These are phyloP conservation scores for Lepidium didymum DNA, from an alignment of 345 rosid genomes.

Conservation along the genomic window DNA sequence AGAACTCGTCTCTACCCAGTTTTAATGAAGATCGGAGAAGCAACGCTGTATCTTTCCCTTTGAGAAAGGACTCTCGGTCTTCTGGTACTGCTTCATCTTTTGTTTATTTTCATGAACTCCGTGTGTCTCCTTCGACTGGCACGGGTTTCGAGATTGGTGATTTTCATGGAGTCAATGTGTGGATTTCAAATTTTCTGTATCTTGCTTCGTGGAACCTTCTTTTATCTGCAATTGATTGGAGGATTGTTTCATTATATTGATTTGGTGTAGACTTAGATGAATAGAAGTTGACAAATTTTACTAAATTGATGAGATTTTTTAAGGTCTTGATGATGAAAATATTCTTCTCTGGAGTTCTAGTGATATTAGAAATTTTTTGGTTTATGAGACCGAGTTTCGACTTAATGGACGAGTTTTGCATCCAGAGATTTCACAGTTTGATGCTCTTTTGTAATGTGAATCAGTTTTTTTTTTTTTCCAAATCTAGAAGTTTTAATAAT, in stretches of 20 bases:
- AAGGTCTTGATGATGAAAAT: neutral
- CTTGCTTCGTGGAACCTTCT: neutral
- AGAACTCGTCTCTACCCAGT: conserved; percentile 33
- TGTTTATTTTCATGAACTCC: neutral
- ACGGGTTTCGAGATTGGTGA: conserved; percentile 15
- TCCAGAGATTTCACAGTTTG: neutral
- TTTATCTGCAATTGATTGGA: conserved; percentile 2
- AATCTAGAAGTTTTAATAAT: neutral
- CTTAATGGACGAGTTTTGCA: neutral
- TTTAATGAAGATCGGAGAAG: conserved; percentile 49
- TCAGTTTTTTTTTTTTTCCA: neutral
- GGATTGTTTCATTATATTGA: neutral
- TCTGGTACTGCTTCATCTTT: conserved; percentile 31
- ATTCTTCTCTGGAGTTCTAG: neutral
- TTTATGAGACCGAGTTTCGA: neutral
- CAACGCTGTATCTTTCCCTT: conserved; percentile 35
- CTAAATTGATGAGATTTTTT: neutral
- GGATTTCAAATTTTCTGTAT: neutral
- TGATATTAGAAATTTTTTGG: neutral
- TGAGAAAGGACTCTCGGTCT: conserved; percentile 46
- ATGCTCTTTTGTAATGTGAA: neutral
- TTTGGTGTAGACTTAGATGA: neutral
- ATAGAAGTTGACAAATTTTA: neutral
- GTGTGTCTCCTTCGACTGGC: neutral
- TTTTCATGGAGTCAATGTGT: conserved; percentile 1